phyloP scores from a whole-genome alignment of 1,284 basidiomycete genomes.

The Termitomyces sp. region DNA sequence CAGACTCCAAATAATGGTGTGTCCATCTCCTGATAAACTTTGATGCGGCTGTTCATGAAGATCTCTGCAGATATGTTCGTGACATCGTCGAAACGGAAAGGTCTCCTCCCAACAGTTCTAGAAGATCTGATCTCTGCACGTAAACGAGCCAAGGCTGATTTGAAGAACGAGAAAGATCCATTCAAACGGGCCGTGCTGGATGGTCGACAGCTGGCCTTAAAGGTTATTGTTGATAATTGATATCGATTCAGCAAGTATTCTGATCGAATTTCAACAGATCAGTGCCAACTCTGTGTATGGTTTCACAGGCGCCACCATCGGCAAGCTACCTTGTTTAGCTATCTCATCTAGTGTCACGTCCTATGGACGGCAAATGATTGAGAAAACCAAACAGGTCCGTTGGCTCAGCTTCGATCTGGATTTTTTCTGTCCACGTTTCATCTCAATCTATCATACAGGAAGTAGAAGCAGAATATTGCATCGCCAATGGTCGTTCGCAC shows the following conservation, averaged over 20 bases:
- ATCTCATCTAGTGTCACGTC: slow-evolving; percentile 93
- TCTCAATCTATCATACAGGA: slow-evolving; percentile 41
- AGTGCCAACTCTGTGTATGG: slow-evolving; percentile 97
- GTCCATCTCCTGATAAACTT: background rate
- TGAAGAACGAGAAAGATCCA: slow-evolving; percentile 93
- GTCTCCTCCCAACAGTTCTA: slow-evolving; percentile 84
- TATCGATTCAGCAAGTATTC: background rate
- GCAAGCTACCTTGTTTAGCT: slow-evolving; percentile 88
- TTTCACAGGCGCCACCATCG: slow-evolving; percentile 93
- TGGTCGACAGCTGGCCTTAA: slow-evolving; percentile 89
- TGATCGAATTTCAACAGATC: slow-evolving; percentile 50
- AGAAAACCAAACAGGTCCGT: slow-evolving; percentile 81
- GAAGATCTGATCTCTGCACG: slow-evolving; percentile 89
- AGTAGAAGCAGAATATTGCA: slow-evolving; percentile 84
- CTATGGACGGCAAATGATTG: slow-evolving; percentile 97
- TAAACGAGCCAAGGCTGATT: slow-evolving; percentile 88
- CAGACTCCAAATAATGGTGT: slow-evolving; percentile 90
- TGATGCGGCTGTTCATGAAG: background rate
- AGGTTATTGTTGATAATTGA: slow-evolving; percentile 46
- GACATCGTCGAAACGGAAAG: slow-evolving; percentile 70
- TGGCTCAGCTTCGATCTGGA: background rate
- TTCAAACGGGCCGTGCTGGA: slow-evolving; percentile 94
- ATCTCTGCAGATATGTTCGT: slow-evolving; percentile 73
- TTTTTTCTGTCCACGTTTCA: slow-evolving; percentile 1
- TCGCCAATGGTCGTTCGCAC: slow-evolving; percentile 80